phyloP scores from a whole-genome alignment of 2,329 filamentous ascomycete species.

The Mycogone perniciosa region DNA sequence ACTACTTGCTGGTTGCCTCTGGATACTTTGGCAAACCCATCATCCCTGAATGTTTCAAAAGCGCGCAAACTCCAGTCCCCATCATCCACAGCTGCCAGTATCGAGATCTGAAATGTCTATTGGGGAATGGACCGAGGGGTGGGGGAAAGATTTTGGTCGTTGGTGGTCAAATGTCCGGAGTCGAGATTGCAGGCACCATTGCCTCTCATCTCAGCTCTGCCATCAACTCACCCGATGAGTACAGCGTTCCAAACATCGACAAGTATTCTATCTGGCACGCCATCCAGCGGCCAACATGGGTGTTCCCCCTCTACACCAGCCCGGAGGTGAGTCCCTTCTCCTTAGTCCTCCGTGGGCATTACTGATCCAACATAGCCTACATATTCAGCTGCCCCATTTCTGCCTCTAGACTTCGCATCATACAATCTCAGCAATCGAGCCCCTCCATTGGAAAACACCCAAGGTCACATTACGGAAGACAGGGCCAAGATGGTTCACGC shows the following conservation, averaged over 20 bases:
- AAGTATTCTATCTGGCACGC: constrained; percentile 62
- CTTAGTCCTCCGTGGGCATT: neutral
- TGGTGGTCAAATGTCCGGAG: constrained; percentile 76
- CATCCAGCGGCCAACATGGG: constrained; percentile 63
- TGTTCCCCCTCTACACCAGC: constrained; percentile 55
- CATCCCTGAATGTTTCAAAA: constrained; percentile 39
- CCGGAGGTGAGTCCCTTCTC: constrained; percentile 36
- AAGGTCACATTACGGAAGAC: constrained; percentile 57
- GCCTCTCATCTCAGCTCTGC: constrained; percentile 64
- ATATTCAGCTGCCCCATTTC: constrained; percentile 50
- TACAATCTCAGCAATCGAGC: constrained; percentile 63
- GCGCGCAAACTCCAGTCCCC: constrained; percentile 34
- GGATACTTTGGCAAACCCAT: constrained; percentile 66
- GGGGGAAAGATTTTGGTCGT: constrained; percentile 64
- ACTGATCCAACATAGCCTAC: constrained; percentile 29
- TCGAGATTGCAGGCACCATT: constrained; percentile 68
- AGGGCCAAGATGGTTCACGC: constrained; percentile 49
- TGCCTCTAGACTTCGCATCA: constrained; percentile 66
- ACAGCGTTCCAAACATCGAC: constrained; percentile 34
- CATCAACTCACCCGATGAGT: constrained; percentile 43
- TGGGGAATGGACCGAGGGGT: constrained; percentile 31
- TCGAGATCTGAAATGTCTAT: constrained; percentile 44
- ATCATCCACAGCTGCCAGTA: constrained; percentile 65
- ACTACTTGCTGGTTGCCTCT: constrained; percentile 65
- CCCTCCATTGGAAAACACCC: constrained; percentile 51